Evolutionary conservation across 208 protist genomes (phyloP).

Genomic region (Zelonia costaricensis): DNA sequence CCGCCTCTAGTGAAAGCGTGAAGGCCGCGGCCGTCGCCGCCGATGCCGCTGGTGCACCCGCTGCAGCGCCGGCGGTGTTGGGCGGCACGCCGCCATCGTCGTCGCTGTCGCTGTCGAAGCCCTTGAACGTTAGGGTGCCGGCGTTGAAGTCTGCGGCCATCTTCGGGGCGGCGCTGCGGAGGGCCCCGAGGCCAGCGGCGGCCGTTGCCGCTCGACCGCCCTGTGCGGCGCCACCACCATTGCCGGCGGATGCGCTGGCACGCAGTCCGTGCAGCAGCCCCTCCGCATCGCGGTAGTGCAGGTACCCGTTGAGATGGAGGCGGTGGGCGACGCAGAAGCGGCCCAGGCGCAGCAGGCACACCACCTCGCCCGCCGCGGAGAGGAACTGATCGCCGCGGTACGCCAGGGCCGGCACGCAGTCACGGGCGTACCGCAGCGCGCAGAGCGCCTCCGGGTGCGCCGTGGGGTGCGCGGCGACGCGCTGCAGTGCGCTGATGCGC

Average conservation of each 20-base stretch:
- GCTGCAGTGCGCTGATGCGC: slow-evolving; percentile 31
- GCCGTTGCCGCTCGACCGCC: too few relatives aligned
- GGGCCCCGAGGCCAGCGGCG: neutral
- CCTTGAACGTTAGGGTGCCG: slow-evolving; percentile 71
- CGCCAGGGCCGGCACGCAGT: slow-evolving; percentile 39
- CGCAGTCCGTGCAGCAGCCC: slow-evolving; percentile 37
- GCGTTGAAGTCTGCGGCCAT: slow-evolving; percentile 75
- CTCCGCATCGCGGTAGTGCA: slow-evolving; percentile 57
- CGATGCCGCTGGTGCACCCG: too few relatives aligned
- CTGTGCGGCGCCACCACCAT: too few relatives aligned
- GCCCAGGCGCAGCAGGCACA: slow-evolving; percentile 50
- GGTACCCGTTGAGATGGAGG: slow-evolving; percentile 40
- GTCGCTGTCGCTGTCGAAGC: slow-evolving; percentile 55
- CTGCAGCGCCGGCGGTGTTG: neutral
- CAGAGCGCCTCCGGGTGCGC: slow-evolving; percentile 60
- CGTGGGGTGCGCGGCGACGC: slow-evolving; percentile 48
- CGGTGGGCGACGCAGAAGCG: slow-evolving; percentile 58
- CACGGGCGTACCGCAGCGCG: slow-evolving; percentile 53
- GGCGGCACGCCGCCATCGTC: slow-evolving; percentile 14
- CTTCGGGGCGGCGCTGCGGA: slow-evolving; percentile 7
- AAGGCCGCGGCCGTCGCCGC: too few relatives aligned
- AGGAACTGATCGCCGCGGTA: slow-evolving; percentile 45
- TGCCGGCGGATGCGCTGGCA: slow-evolving; percentile 5
- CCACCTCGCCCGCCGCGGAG: slow-evolving; percentile 40
- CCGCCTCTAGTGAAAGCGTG: slow-evolving; percentile 14